Evolutionary conservation across 768 basidiomycete genomes (phyloP).

Genomic region (Termitomyces sp.): DNA sequence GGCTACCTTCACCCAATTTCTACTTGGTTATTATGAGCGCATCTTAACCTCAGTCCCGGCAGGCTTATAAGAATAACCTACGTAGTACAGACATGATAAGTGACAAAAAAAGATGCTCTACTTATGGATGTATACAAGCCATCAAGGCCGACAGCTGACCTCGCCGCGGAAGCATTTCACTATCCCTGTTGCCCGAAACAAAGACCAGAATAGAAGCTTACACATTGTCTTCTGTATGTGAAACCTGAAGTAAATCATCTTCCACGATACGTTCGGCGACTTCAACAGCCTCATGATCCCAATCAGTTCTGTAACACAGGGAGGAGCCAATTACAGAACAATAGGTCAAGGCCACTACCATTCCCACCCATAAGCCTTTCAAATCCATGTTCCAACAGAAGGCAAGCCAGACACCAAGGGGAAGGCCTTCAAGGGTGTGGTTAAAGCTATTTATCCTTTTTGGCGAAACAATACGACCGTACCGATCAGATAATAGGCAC

Average conservation of each 20-base stretch:
- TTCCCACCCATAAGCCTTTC: constrained; percentile 78
- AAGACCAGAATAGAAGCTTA: neutral
- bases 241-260: constrained; percentile 21
- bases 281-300: constrained; percentile 59
- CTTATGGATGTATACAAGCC: neutral
- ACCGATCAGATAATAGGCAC: constrained; percentile 71
- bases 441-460: neutral
- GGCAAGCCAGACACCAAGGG: constrained; percentile 70
- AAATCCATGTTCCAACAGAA: constrained; percentile 54
- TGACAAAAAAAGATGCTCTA: neutral
- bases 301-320: constrained; percentile 55
- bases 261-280: constrained; percentile 42
- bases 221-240: neutral
- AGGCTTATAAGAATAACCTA: neutral
- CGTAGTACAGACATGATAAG: too few relatives aligned
- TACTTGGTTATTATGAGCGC: neutral
- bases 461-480: neutral
- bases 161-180: neutral
- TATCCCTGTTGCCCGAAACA: neutral
- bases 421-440: constrained; percentile 48
- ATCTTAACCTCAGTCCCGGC: neutral
- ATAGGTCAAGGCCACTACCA: constrained; percentile 60
- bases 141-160: neutral
- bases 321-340: constrained; percentile 44
- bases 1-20: neutral